phyloP scores from a whole-genome alignment of 257 asterid genomes.

The Plantago major region DNA sequence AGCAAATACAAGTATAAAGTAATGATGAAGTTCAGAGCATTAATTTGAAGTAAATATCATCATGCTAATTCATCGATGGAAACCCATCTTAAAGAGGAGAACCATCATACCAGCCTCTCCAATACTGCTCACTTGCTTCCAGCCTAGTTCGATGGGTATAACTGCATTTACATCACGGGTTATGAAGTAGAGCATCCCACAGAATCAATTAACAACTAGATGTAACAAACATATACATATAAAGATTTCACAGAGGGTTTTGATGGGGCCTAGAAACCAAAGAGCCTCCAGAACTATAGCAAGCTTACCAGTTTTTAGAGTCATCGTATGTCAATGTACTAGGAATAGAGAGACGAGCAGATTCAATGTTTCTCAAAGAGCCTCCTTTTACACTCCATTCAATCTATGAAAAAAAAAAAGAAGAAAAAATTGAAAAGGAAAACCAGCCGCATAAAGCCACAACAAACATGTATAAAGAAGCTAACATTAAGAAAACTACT shows the following conservation, averaged over 20 bases:
- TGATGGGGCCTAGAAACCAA: conserved; percentile 10
- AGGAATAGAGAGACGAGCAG: conserved; percentile 90
- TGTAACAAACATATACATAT: neutral
- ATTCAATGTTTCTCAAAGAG: conserved; percentile 76
- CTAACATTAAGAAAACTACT: neutral
- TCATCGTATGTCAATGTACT: conserved; percentile 77
- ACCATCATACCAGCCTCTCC: conserved; percentile 85
- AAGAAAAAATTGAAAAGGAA: too few species aligned
- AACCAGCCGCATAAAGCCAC: neutral
- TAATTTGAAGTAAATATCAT: neutral
- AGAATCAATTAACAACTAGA: neutral
- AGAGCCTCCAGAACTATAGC: conserved; percentile 10
- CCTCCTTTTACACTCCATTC: conserved; percentile 98
- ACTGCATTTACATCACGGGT: conserved; percentile 41
- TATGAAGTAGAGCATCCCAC: conserved; percentile 14
- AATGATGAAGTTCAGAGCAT: neutral
- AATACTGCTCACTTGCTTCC: conserved; percentile 85
- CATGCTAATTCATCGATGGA: neutral
- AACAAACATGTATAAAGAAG: neutral
- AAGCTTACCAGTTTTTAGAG: conserved; percentile 69
- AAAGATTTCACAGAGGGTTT: conserved; percentile 16
- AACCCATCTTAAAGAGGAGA: conserved; percentile 7
- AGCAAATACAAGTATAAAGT: neutral
- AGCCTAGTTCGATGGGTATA: conserved; percentile 81
- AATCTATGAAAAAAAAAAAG: conserved; percentile 39